Base-by-base conservation (phyloP, 352 stramenopile species). In the Pythium sukuiense region DNA sequence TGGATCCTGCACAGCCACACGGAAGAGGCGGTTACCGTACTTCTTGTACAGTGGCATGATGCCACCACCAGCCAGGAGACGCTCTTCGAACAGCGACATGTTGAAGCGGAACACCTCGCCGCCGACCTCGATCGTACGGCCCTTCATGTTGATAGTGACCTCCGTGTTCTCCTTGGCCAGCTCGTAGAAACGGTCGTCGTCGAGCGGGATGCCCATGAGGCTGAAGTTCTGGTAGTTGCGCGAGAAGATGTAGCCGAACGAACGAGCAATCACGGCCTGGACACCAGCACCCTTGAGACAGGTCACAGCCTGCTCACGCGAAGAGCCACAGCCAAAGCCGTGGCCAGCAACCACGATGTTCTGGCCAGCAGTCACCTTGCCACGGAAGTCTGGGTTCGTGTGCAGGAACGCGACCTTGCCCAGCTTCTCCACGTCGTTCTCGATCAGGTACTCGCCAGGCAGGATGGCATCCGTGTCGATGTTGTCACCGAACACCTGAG, bases 401-500 rank as follows among this genome's bases (percentile, higher is more conserved):
- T 95, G 80, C 60, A 92, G 41, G 65, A 95, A 95, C 8, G 87
- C 83, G 1, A 93, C 85, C 70, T 93, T 92, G 54, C 85, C 87
- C 9, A 95, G 76, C 54, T 83, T 83, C 56, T 92, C 85, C 62
- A 95, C 83, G 73, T 95, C 87, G 70, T 93, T 95, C 67, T 95
- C 87, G 32, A 81, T 90, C 68, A 95, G 49, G 55, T 80, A 93
- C 66, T 95, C 83, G 27, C 83, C 87, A 1, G 87, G 84, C 27
- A 95, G 69, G 69, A 95, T 93, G n/a, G 85, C 87, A 60, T 95
- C 87, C 56, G 87, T 95, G 72, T 95, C 86, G 32, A 95, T 93
- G 67, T 95, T 95, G 77, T 95, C 87, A n/a, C 83, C 85, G 70
- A 93, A 95, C 13, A 93, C 82, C 61, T 93, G 87, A 18, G 82